Evolutionary conservation across 768 basidiomycete genomes (phyloP), one percentile per base, ranked within the genome.

Genomic region (Leccinum obscurum): DNA sequence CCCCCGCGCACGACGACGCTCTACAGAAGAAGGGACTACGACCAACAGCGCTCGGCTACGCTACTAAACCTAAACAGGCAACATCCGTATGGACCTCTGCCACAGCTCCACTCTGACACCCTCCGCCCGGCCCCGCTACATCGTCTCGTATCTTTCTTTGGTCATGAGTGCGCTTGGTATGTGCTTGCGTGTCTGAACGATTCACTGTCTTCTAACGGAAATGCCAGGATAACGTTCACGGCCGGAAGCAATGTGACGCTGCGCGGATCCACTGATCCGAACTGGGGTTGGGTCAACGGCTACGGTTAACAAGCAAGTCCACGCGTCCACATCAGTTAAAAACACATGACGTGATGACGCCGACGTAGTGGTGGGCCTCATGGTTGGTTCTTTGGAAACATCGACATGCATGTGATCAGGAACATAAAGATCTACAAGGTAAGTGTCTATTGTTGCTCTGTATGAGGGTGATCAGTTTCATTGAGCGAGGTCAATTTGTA

Each of bases 241-340:
- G 83, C 81, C 13, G 84, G 86, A 4, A 79, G 68, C 44, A 86
- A 86, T 57, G 82, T 87, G 49, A 86, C 84, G 10, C 68, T 88
- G 7, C 75, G 82, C 28, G 84, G 87, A 0, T 80, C 81, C 22
- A 72, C 68, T 11, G 81, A 87, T 61, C 80, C 83, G 0, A 60
- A 82, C 3, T 84, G 83, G 83, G 85, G 86, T n/a, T 87, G 85
- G 85, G 78, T 88, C 0, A 81, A 86, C 63, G 82, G 76, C 2
- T 81, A 87, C 54, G 86, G 86, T 1, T 83, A 86, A 72, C 77
- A 77, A 34, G 82, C 81, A 58, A 54, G 74, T 37, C 17, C 30
- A 20, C 55, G 35, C 44, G 32, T 37, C 26, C 8, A n/a, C 46
- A 28, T 28, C 13, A 32, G 20, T n/a, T 13, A 10, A 20, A 24